phyloP scores from a whole-genome alignment of 1,284 basidiomycete species.

The Athelia sp. region DNA sequence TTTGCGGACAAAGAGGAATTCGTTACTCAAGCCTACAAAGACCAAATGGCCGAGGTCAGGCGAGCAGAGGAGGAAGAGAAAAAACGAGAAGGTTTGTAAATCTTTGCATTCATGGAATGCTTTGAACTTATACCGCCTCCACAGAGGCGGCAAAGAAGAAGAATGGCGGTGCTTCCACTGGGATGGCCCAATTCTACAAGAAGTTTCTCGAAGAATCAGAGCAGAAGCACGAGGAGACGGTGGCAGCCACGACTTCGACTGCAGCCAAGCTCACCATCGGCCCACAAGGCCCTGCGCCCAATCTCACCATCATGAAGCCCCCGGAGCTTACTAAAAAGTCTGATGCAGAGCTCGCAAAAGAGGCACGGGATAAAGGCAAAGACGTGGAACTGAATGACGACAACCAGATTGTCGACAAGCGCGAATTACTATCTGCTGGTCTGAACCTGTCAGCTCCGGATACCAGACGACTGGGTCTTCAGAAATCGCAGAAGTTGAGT shows the following conservation, averaged over 20 bases:
- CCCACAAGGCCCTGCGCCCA: constrained; percentile 40
- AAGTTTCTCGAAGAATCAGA: constrained; percentile 79
- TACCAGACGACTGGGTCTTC: constrained; percentile 56
- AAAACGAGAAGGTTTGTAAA: constrained; percentile 69
- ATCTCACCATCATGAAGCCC: constrained; percentile 50
- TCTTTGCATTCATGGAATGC: neutral
- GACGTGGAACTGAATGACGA: constrained; percentile 97
- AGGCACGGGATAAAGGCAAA: constrained; percentile 71
- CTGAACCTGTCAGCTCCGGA: constrained; percentile 86
- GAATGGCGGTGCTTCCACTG: constrained; percentile 52
- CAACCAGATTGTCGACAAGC: constrained; percentile 95
- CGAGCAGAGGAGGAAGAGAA: constrained; percentile 90
- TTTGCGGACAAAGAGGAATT: constrained; percentile 95
- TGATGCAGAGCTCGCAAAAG: constrained; percentile 67
- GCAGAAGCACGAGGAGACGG: constrained; percentile 77
- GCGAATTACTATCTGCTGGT: constrained; percentile 86
- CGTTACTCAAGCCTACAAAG: constrained; percentile 96
- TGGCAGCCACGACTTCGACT: constrained; percentile 56
- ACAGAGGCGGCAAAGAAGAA: constrained; percentile 41
- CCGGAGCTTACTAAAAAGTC: constrained; percentile 52
- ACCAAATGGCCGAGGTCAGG: constrained; percentile 91
- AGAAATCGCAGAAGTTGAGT: constrained; percentile 21
- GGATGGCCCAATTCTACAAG: constrained; percentile 86
- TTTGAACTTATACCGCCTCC: neutral
- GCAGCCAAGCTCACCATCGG: constrained; percentile 52